These are phyloP conservation scores for Haplosporangium sp. DNA, from an alignment of 371 early-diverging fungal genomes.

Conservation along the genomic window DNA sequence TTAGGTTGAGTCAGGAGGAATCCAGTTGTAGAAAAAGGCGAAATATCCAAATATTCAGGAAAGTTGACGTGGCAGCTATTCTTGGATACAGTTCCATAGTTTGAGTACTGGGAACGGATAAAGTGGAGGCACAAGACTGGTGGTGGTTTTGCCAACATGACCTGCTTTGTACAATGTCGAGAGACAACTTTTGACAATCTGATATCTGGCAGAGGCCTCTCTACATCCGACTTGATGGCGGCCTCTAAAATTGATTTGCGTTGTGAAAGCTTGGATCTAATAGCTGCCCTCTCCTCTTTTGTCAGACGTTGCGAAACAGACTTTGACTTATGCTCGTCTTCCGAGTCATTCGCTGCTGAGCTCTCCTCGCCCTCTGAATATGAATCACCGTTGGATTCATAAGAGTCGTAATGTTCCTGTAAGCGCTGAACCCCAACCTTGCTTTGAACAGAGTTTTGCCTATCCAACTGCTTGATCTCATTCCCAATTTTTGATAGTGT, in stretches of 20 bases:
- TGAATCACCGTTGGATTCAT: conserved; percentile 5
- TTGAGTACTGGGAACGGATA: conserved; percentile 77
- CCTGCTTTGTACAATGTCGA: conserved; percentile 69
- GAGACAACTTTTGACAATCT: conserved; percentile 55
- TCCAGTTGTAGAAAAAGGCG: conserved; percentile 74
- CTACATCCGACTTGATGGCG: conserved; percentile 52
- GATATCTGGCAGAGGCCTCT: conserved; percentile 41
- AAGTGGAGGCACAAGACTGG: conserved; percentile 81
- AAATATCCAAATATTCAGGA: conserved; percentile 77
- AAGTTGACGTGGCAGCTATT: conserved; percentile 81
- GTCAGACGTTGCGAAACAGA: background rate
- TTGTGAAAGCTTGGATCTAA: conserved; percentile 22
- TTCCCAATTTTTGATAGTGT: conserved; percentile 65
- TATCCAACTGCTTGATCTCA: conserved; percentile 50
- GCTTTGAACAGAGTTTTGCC: background rate
- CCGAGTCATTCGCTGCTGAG: conserved; percentile 4
- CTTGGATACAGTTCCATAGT: conserved; percentile 77
- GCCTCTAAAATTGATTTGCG: conserved; percentile 21
- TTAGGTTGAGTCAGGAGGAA: conserved; percentile 62
- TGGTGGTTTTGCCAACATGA: conserved; percentile 70
- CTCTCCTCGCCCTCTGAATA: conserved; percentile 17
- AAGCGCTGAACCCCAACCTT: background rate
- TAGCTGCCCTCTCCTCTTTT: conserved; percentile 4
- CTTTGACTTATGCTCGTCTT: conserved; percentile 6
- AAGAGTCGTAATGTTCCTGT: conserved; percentile 11